Base-by-base conservation (phyloP, 2,329 filamentous ascomycete genomes). In the Fusarium piperis region DNA sequence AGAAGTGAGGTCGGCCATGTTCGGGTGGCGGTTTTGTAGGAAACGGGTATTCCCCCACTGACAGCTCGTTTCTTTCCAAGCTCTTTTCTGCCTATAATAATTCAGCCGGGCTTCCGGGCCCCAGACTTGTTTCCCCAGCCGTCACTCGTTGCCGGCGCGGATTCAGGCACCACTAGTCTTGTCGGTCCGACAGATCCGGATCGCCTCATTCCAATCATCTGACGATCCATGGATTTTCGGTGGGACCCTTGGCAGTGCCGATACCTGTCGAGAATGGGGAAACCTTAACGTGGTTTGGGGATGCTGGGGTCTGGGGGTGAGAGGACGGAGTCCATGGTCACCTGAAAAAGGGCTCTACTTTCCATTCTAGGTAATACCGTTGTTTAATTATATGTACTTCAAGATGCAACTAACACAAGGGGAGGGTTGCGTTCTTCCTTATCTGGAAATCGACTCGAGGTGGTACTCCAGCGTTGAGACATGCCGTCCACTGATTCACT, bases 81-180 rank as follows among this genome's bases (percentile, higher is more conserved):
- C 32, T 20, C 53, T 44, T 57, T 70, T 70, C 57, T 72, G 69
- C 69, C 69, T 67, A 67, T 72, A 70, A 71, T 72, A 35, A 63
- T 70, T 72, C 65, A 72, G 61, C 68, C 68, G 68, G 56, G 20
- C 56, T 33, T 61, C 44, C 56, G 39, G 44, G 60, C 61, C 62
- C 57, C 68, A 62, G 56, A 55, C 61, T 18, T 70, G 39, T 28
- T 38, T 38, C 57, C 62, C 61, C 48, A 41, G 26, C 44, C 51
- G 66, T 35, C 15, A 58, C n/a, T 12, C 30, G 33, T 46, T 64
- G 56, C 48, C 58, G 53, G 26, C n/a, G 33, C 32, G 11, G 35
- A 23, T 38, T 38, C 15, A 56, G 33, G 33, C 52, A 56, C 52
- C 57, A 51, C 57, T 59, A 52, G 48, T 38, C 56, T 48, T 36